Base-by-base conservation (phyloP, 306 rosid species). In the Ochetophila trinervis region DNA sequence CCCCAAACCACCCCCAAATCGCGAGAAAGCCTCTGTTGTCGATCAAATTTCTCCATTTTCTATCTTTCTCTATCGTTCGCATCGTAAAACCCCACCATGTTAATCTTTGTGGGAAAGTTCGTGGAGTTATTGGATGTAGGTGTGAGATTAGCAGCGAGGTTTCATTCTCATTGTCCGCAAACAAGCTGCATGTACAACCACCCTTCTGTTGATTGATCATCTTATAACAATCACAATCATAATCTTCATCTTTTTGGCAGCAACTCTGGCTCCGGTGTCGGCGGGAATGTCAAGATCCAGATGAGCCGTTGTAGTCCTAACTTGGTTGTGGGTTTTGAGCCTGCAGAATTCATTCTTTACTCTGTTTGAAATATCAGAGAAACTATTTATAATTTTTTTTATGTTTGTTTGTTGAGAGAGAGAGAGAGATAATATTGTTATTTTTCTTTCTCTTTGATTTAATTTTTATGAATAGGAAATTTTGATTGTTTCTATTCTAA, bases 111-210 rank as follows among this genome's bases (percentile, higher is more conserved):
- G 32, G 32, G 32, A 2, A 27, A 27, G 2, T 2, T 27, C 32
- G 32, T 2, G 47, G 95, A 84, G 83, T 63, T 87, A 60, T 58
- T 87, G 49, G 94, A 87, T 24, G 79, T 54, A 15, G 84, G 88
- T 7, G 82, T 67, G 18, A 87, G 86, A 68, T 74, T 84, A 8
- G 86, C 42, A 6, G 71, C 75, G 2, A 80, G 94, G 48, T 82
- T 70, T 32, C 78, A 87, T 65, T 82, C 94, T 16, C 84, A 87
- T 53, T 87, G 85, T 56, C 90, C 93, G 2, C 88, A 84, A 7
- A 87, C 94, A 1, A 84, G 85, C 11, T 78, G 94, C 24, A 85
- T 75, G 82, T 87, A 73, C 74, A 84, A 87, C 71, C 94, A 84
- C 36, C 94, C 94, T 35, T 87, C 87, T 11, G 4, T 35, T 32